These are phyloP conservation scores for Pythium oligandrum DNA, from an alignment of 352 stramenopile species.

Conservation along the genomic window DNA sequence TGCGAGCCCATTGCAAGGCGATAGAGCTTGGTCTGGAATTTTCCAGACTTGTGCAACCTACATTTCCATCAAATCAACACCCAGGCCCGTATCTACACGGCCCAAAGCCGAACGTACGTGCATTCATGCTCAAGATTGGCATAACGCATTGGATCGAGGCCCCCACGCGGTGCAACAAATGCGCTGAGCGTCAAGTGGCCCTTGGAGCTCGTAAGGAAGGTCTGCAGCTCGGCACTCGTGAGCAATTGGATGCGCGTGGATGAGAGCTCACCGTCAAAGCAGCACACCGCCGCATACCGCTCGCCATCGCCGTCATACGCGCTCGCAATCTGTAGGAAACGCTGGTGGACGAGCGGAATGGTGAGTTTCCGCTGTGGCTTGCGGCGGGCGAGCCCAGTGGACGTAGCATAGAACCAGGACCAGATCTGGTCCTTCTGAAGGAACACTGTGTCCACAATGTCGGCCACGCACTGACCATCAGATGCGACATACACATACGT, in stretches of 20 bases:
- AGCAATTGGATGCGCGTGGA: conserved; percentile 41
- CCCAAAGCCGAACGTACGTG: conserved; percentile 27
- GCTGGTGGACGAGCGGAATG: conserved; percentile 31
- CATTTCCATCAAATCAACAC: conserved; percentile 2
- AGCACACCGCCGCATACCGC: conserved; percentile 44
- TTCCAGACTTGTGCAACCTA: conserved; percentile 60
- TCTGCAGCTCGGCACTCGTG: conserved; percentile 35
- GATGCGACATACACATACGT: too few relatives aligned
- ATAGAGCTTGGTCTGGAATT: conserved; percentile 53
- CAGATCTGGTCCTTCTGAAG: conserved; percentile 74
- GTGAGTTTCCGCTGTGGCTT: conserved; percentile 52
- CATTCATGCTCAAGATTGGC: conserved; percentile 79
- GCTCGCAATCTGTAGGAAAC: conserved; percentile 28
- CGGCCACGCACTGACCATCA: conserved; percentile 28
- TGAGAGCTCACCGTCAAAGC: conserved; percentile 42
- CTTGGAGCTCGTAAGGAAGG: conserved; percentile 37
- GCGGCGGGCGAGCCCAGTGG: conserved; percentile 47
- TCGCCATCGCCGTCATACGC: conserved; percentile 17
- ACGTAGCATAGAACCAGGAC: conserved; percentile 66
- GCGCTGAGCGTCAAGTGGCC: conserved; percentile 42
- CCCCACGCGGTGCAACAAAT: conserved; percentile 60
- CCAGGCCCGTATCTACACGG: not conserved
- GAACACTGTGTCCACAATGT: conserved; percentile 69
- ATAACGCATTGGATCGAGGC: conserved; percentile 56
- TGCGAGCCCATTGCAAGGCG: conserved; percentile 60